These are phyloP conservation scores for Ramichloridium luteum DNA, from an alignment of 2,329 filamentous ascomycete genomes.

Conservation along the genomic window DNA sequence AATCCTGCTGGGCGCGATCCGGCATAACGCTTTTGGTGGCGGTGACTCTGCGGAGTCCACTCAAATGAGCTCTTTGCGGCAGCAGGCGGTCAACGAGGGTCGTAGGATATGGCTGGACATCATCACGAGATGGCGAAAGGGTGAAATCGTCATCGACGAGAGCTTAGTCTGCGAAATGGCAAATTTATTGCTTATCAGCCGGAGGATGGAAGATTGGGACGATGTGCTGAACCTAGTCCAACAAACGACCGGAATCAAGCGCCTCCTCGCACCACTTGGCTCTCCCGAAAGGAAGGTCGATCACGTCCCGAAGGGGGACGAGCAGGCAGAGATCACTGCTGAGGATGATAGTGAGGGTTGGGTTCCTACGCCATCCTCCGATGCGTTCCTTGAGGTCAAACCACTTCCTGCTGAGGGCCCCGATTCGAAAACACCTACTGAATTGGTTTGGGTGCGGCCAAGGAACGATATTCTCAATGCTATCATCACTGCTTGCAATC, in stretches of 20 bases:
- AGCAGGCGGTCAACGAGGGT: conserved; percentile 49
- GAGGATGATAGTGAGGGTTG: conserved; percentile 13
- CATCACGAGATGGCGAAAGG: conserved; percentile 60
- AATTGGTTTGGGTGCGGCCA: conserved; percentile 33
- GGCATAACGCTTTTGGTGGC: conserved; percentile 28
- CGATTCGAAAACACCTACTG: conserved; percentile 5
- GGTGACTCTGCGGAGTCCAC: conserved; percentile 10
- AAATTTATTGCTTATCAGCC: conserved; percentile 56
- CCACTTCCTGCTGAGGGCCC: conserved; percentile 9
- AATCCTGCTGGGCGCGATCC: conserved; percentile 68
- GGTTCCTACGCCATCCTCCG: conserved; percentile 19
- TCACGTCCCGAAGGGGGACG: conserved; percentile 17
- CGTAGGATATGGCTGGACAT: conserved; percentile 73
- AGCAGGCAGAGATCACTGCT: conserved; percentile 7
- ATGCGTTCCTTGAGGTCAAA: conserved; percentile 17
- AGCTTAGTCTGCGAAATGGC: conserved; percentile 71
- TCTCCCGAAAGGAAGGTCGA: conserved; percentile 15
- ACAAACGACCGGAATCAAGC: conserved; percentile 67
- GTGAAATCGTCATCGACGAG: conserved; percentile 62
- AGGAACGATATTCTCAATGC: conserved; percentile 53
- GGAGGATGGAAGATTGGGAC: conserved; percentile 49
- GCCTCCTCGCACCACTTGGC: conserved; percentile 33
- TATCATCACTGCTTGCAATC: conserved; percentile 51
- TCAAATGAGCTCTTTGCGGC: conserved; percentile 14
- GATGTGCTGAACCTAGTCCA: conserved; percentile 65